phyloP scores from a whole-genome alignment of 2,329 filamentous ascomycete genomes.

The Ambrosiella cleistominuta region DNA sequence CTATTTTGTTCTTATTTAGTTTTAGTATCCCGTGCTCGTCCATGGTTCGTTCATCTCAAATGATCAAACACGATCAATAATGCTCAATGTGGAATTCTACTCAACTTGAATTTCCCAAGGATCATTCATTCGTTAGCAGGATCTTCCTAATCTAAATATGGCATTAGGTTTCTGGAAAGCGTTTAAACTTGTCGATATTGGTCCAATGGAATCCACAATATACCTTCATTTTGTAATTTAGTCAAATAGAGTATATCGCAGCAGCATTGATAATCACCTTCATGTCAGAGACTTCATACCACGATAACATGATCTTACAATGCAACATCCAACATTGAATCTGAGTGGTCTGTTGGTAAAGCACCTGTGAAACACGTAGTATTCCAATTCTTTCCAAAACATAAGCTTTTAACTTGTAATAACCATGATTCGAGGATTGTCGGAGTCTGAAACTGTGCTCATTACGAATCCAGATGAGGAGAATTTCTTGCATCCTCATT shows the following conservation, averaged over 20 bases:
- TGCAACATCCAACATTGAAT: background rate
- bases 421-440: background rate
- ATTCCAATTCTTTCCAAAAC: too few species aligned
- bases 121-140: too few species aligned
- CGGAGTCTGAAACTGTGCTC: background rate
- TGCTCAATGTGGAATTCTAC: background rate
- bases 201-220: background rate
- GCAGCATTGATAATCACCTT: background rate
- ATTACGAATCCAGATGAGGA: background rate
- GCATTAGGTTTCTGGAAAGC: too few species aligned
- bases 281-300: background rate
- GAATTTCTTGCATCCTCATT: too few species aligned
- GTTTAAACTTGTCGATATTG: too few species aligned
- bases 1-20: too few species aligned
- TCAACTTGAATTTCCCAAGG: too few species aligned
- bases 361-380: background rate
- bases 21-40: too few species aligned
- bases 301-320: background rate
- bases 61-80: background rate
- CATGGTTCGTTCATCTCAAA: background rate
- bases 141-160: too few species aligned
- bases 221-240: background rate
- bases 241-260: background rate
- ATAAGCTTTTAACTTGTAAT: too few species aligned
- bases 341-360: background rate